Evolutionary conservation across 148 eudicot genomes (phyloP).

Genomic region (Amaranthus hypochondriacus): DNA sequence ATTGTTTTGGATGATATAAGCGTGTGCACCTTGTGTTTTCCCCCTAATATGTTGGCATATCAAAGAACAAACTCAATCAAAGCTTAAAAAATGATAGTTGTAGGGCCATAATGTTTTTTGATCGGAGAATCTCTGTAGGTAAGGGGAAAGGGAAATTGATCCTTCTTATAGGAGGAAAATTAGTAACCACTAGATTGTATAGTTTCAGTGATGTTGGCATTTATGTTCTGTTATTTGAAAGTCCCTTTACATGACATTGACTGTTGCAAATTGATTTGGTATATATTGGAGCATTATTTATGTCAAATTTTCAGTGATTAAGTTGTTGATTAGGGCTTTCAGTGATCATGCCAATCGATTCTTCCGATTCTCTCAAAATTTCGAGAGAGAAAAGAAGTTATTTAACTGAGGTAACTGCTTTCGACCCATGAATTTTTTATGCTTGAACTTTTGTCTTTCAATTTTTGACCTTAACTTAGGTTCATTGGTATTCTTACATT

Average conservation of each 20-base stretch:
- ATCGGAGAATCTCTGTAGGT: too few species aligned
- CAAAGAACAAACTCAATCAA: too few species aligned
- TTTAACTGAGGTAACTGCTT: slow-evolving; percentile 46
- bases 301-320: neutral
- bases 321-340: slow-evolving; percentile 8
- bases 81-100: too few species aligned
- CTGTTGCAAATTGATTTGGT: neutral
- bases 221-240: slow-evolving; percentile 21
- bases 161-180: too few species aligned
- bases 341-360: slow-evolving; percentile 37
- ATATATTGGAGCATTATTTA: neutral
- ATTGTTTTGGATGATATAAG: too few species aligned
- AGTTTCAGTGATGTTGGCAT: slow-evolving; percentile 8
- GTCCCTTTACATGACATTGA: neutral
- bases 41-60: too few species aligned
- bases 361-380: slow-evolving; percentile 24
- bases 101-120: too few species aligned
- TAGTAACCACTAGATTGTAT: too few species aligned
- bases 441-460: neutral
- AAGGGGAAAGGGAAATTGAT: too few species aligned
- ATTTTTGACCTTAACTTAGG: neutral
- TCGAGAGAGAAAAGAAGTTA: slow-evolving; percentile 28
- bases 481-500: slow-evolving; percentile 10
- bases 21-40: too few species aligned
- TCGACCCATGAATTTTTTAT: neutral